A percentile compares a stretch with the other conserved stretches of the same genome.
These are phyloP conservation scores for Phalaenopsis equestris DNA, from an alignment of 106 monocot species.

Conservation along the genomic window DNA sequence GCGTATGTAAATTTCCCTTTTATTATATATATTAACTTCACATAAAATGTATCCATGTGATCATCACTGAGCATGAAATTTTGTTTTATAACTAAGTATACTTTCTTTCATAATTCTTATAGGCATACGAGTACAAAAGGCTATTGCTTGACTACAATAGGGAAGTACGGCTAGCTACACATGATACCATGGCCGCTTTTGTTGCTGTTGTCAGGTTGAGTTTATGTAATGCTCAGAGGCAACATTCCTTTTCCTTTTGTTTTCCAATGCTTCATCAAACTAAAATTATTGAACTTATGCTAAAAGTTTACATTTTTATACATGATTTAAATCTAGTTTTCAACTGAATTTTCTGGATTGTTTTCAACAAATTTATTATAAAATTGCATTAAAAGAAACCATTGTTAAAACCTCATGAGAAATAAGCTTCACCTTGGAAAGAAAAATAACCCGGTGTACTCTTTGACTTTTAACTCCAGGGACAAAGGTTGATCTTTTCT, in stretches of 20 bases:
- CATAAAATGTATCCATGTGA: not conserved
- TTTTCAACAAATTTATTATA: not conserved
- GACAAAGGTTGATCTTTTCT: not conserved
- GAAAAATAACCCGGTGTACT: not conserved
- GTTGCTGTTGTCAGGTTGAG: slow-evolving; percentile 58
- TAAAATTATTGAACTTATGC: not conserved
- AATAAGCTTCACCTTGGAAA: not conserved
- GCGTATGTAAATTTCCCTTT: not conserved
- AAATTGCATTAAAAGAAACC: not conserved
- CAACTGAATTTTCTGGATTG: not conserved
- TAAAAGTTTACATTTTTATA: too few relatives aligned
- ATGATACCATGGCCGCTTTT: slow-evolving; percentile 80
- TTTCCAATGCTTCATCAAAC: not conserved
- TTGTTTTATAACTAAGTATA: not conserved
- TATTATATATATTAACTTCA: not conserved
- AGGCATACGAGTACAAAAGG: slow-evolving; percentile 96
- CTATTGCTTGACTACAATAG: slow-evolving; percentile 89
- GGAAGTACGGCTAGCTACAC: slow-evolving; percentile 85
- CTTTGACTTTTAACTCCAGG: not conserved
- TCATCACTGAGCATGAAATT: not conserved
- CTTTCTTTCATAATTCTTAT: slow-evolving; percentile 11
- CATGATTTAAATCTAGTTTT: not conserved
- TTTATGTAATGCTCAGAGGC: slow-evolving; percentile 1
- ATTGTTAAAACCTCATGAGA: not conserved
- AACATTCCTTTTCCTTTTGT: not conserved